A percentile compares a stretch with the other conserved stretches of the same genome.
These are phyloP conservation scores for Gaeumannomyces tritici DNA, from an alignment of 2,329 filamentous ascomycete genomes.

Conservation along the genomic window DNA sequence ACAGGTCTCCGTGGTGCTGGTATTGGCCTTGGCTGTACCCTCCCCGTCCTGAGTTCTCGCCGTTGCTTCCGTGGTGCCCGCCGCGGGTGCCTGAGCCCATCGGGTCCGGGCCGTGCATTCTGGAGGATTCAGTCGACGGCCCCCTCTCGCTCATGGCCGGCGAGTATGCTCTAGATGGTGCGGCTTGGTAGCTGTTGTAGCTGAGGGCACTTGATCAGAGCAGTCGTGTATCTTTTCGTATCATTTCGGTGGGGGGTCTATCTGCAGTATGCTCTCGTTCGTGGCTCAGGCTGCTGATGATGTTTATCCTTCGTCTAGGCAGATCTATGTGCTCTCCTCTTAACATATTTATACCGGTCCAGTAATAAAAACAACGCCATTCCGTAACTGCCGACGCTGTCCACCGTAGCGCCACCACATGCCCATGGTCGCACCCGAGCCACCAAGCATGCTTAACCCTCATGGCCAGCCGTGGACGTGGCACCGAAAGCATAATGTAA, in stretches of 20 bases:
- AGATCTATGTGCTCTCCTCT: not conserved
- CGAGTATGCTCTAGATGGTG: not conserved
- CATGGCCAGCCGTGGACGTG: not conserved
- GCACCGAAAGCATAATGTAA: not conserved
- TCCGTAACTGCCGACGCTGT: not conserved
- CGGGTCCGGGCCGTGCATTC: not conserved
- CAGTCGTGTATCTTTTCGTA: not conserved
- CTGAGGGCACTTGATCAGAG: not conserved
- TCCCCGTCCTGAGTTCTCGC: not conserved
- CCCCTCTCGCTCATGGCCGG: not conserved
- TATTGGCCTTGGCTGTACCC: not conserved
- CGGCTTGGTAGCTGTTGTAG: not conserved
- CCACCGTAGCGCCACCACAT: no score
- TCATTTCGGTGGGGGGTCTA: not conserved
- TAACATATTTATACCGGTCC: not conserved
- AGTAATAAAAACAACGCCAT: not conserved
- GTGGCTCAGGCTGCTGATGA: not conserved
- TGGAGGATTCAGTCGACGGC: not conserved
- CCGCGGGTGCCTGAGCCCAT: not conserved
- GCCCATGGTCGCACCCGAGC: not conserved
- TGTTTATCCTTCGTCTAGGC: not conserved
- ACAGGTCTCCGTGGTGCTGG: not conserved
- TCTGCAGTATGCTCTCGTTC: not conserved
- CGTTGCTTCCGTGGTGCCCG: not conserved
- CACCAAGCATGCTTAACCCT: not conserved